Evolutionary conservation across 768 basidiomycete genomes (phyloP).

Genomic region (Termitomyces sp.): DNA sequence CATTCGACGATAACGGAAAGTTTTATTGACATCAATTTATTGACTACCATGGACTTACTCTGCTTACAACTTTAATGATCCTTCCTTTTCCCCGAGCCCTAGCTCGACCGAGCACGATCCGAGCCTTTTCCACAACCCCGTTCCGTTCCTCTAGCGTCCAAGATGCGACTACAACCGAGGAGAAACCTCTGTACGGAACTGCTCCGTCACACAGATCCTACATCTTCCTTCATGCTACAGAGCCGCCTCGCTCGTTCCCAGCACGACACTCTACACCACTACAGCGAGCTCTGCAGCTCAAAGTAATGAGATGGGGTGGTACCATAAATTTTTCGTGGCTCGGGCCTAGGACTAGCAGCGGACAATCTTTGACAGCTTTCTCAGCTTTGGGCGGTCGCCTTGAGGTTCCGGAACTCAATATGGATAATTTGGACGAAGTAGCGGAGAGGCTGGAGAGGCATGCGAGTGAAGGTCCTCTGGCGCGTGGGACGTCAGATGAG

Average conservation of each 20-base stretch:
- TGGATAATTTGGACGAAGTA: constrained; percentile 47
- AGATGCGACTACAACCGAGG: neutral
- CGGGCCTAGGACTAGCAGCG: constrained; percentile 5
- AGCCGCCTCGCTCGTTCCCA: constrained; percentile 46
- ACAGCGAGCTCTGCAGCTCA: constrained; percentile 43
- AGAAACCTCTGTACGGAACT: constrained; percentile 37
- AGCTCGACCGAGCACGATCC: neutral
- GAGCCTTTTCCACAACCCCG: neutral
- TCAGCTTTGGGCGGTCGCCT: constrained; percentile 40
- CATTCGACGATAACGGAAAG: neutral
- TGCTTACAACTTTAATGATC: neutral
- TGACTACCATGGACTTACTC: neutral
- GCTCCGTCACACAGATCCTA: constrained; percentile 46
- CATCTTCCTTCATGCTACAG: constrained; percentile 47
- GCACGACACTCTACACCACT: constrained; percentile 40
- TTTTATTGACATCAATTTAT: neutral
- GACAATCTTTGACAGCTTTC: constrained; percentile 43
- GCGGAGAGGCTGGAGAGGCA: constrained; percentile 30
- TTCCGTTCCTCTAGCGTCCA: neutral
- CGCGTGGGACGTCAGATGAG: constrained; percentile 14
- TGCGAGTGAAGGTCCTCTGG: constrained; percentile 10
- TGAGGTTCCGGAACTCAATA: constrained; percentile 41
- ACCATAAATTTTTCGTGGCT: constrained; percentile 61
- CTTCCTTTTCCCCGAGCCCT: neutral
- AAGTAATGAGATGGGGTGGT: constrained; percentile 42